Evolutionary conservation across 2,329 filamentous ascomycete species (phyloP).

Genomic region (Colletotrichum echinochloae): DNA sequence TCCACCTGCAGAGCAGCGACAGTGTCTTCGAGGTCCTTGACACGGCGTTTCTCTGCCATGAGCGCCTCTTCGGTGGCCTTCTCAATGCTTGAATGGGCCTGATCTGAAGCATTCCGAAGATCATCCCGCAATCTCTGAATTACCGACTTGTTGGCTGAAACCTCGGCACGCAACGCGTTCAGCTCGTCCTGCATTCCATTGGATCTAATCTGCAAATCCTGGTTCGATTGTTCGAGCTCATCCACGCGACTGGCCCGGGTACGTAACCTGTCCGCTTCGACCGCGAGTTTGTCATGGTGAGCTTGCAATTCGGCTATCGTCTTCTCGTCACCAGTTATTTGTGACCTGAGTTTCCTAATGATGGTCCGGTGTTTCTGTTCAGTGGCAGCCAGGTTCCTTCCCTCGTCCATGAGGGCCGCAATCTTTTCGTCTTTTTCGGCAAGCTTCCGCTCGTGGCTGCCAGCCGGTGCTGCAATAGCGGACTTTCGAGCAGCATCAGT

Average conservation of each 20-base stretch:
- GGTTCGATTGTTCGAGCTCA: conserved; percentile 66
- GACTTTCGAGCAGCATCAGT: conserved; percentile 79
- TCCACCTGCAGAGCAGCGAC: conserved; percentile 79
- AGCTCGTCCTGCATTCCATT: conserved; percentile 55
- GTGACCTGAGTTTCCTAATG: conserved; percentile 83
- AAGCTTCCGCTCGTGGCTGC: conserved; percentile 80
- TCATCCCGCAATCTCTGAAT: conserved; percentile 78
- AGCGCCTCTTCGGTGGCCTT: conserved; percentile 76
- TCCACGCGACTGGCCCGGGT: conserved; percentile 62
- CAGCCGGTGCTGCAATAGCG: conserved; percentile 70
- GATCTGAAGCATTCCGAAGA: conserved; percentile 74
- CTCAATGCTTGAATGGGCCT: conserved; percentile 74
- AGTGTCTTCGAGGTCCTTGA: conserved; percentile 66
- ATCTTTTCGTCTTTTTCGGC: conserved; percentile 93
- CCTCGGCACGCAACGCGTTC: conserved; percentile 71
- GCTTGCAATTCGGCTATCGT: conserved; percentile 69
- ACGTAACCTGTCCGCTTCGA: conserved; percentile 61
- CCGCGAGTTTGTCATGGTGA: conserved; percentile 68
- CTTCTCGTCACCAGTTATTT: conserved; percentile 75
- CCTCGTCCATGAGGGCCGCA: conserved; percentile 90
- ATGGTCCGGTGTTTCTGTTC: conserved; percentile 87
- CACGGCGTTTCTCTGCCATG: conserved; percentile 69
- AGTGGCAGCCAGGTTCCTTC: conserved; percentile 85
- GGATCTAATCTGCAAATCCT: conserved; percentile 44
- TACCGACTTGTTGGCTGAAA: conserved; percentile 71